A percentile compares a stretch with the other conserved stretches of the same genome.
These are phyloP conservation scores for Pisolithus thermaeus DNA, from an alignment of 1,284 basidiomycete genomes.

Conservation along the genomic window DNA sequence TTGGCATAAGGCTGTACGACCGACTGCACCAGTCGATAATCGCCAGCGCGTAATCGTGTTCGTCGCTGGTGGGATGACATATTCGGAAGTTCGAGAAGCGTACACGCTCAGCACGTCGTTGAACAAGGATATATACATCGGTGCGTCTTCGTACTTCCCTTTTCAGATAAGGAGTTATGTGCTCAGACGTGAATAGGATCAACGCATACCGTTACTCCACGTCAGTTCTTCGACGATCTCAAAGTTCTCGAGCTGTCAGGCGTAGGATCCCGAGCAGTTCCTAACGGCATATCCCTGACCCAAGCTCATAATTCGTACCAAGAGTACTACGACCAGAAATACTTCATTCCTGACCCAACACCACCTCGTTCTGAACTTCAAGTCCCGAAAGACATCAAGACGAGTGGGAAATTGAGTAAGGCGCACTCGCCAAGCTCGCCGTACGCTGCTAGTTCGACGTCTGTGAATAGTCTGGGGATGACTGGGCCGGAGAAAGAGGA, in stretches of 20 bases:
- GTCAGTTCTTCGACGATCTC: slow-evolving; percentile 80
- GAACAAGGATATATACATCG: slow-evolving; percentile 89
- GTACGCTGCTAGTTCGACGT: slow-evolving; percentile 43
- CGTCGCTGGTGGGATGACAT: slow-evolving; percentile 94
- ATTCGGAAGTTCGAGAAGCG: slow-evolving; percentile 88
- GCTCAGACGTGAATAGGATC: slow-evolving; percentile 56
- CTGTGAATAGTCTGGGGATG: slow-evolving; percentile 35
- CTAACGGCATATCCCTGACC: slow-evolving; percentile 59
- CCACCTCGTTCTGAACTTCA: slow-evolving; percentile 30
- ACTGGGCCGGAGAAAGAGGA: slow-evolving; percentile 36
- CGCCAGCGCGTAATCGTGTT: slow-evolving; percentile 88
- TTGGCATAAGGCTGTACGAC: slow-evolving; percentile 72
- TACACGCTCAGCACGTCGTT: slow-evolving; percentile 74
- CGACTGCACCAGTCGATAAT: slow-evolving; percentile 48
- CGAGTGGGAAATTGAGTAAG: slow-evolving; percentile 31
- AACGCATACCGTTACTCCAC: slow-evolving; percentile 83
- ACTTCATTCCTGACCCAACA: slow-evolving; percentile 60
- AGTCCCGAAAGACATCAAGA: slow-evolving; percentile 28
- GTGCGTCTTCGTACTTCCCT: slow-evolving; percentile 37
- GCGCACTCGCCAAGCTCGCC: slow-evolving; percentile 34
- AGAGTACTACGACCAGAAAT: slow-evolving; percentile 74
- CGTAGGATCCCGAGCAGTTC: slow-evolving; percentile 64
- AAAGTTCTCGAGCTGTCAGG: slow-evolving; percentile 79
- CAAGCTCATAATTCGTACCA: slow-evolving; percentile 51
- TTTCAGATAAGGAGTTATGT: neutral